These are phyloP conservation scores for Orbilia javanica DNA, from an alignment of 2,329 filamentous ascomycete species.

Conservation along the genomic window DNA sequence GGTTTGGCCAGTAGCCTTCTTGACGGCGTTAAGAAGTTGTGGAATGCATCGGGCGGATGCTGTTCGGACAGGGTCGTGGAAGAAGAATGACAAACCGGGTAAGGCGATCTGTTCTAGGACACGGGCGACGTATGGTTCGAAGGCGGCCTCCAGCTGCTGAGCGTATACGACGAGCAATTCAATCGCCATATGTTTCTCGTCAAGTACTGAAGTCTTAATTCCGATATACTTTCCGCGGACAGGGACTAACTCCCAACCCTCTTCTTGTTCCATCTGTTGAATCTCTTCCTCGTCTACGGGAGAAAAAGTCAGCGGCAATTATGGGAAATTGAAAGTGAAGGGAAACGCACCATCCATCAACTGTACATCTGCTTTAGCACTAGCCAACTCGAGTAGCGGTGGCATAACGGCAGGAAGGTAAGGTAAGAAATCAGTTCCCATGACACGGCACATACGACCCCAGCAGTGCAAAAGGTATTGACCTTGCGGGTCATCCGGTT, in stretches of 20 bases:
- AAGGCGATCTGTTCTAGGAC: slow-evolving; percentile 98
- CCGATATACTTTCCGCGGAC: slow-evolving; percentile 98
- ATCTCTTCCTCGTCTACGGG: slow-evolving; percentile 84
- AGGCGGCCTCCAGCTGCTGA: slow-evolving; percentile 90
- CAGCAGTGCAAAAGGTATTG: slow-evolving; percentile 99
- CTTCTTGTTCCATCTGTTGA: slow-evolving; percentile 90
- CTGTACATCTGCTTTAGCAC: slow-evolving; percentile 96
- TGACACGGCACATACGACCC: slow-evolving; percentile 97
- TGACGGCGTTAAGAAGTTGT: slow-evolving; percentile 91
- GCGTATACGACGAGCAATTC: slow-evolving; percentile 97
- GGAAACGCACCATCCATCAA: slow-evolving; percentile 74
- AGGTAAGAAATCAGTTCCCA: slow-evolving; percentile 89
- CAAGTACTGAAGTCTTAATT: slow-evolving; percentile 94
- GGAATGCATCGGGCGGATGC: slow-evolving; percentile 95
- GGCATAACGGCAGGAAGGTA: slow-evolving; percentile 95
- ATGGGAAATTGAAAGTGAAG: not conserved
- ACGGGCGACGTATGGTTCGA: slow-evolving; percentile 89
- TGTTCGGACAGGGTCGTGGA: slow-evolving; percentile 96
- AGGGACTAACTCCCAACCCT: slow-evolving; percentile 97
- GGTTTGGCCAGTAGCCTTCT: slow-evolving; percentile 85
- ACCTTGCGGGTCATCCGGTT: slow-evolving; percentile 93
- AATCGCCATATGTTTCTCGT: slow-evolving; percentile 99
- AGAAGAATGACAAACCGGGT: slow-evolving; percentile 95
- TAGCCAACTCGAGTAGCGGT: slow-evolving; percentile 87
- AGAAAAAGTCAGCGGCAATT: slow-evolving; percentile 1